phyloP scores from a whole-genome alignment of 202 grass and related monocot species.

The Zizania palustris region DNA sequence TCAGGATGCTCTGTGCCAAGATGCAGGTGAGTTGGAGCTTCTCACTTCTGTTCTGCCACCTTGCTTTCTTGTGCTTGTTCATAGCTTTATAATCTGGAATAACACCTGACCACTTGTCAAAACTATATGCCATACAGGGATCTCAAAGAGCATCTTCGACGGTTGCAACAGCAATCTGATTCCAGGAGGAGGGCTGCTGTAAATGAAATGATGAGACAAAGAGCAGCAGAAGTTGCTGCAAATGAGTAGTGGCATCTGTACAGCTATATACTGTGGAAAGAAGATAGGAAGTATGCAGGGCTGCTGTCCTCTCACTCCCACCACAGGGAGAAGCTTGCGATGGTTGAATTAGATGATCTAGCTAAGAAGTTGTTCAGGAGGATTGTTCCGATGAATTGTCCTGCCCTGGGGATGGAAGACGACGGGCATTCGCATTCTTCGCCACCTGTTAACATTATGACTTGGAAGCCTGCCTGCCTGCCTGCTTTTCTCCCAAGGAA shows the following conservation, averaged over 20 bases:
- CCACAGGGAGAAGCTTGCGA: conserved; percentile 50
- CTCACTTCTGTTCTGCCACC: conserved; percentile 7
- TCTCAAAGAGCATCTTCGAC: conserved; percentile 94
- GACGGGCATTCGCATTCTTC: conserved; percentile 26
- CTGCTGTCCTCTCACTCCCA: conserved; percentile 37
- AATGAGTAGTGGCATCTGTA: conserved; percentile 63
- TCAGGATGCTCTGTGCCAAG: conserved; percentile 83
- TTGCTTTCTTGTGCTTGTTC: neutral
- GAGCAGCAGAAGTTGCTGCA: conserved; percentile 86
- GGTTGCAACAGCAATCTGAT: conserved; percentile 93
- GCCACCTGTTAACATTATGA: conserved; percentile 39
- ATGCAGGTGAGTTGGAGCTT: conserved; percentile 75
- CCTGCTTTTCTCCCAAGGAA: conserved; percentile 32
- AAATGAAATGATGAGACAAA: conserved; percentile 99
- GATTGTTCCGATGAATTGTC: conserved; percentile 33
- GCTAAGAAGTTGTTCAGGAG: conserved; percentile 39
- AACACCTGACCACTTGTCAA: conserved; percentile 35
- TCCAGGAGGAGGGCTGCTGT: conserved; percentile 96
- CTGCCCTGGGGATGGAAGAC: conserved; percentile 39
- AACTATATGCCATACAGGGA: conserved; percentile 66
- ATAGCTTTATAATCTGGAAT: conserved; percentile 27
- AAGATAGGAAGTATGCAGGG: conserved; percentile 52
- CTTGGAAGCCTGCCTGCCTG: conserved; percentile 14
- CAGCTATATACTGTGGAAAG: conserved; percentile 61
- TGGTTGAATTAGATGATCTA: conserved; percentile 56